Conservation (phyloP, 495 filamentous ascomycete genomes). For the Penicillium coprophilum region DNA sequence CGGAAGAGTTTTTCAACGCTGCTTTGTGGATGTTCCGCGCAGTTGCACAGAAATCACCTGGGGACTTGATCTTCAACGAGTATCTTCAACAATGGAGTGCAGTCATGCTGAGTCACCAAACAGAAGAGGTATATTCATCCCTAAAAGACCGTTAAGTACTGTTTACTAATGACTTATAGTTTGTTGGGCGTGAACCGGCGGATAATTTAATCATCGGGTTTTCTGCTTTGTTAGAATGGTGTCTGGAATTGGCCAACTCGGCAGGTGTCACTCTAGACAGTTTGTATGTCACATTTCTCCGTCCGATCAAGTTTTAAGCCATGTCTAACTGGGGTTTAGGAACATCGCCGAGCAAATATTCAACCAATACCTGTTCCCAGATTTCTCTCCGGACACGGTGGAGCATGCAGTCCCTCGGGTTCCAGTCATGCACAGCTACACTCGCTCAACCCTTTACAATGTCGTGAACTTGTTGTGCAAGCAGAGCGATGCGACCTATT, state of each 20-base stretch:
- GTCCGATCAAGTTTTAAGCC: background rate
- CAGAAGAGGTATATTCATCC: constrained; percentile 43
- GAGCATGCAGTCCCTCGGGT: constrained; percentile 30
- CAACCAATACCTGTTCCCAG: constrained; percentile 68
- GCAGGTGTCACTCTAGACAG: constrained; percentile 47
- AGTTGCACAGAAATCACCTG: constrained; percentile 51
- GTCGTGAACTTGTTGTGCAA: constrained; percentile 61
- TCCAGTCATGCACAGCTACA: constrained; percentile 54
- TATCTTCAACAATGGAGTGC: constrained; percentile 54
- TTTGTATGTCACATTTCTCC: constrained; percentile 26
- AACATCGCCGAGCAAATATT: constrained; percentile 61
- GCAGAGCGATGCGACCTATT: constrained; percentile 50
- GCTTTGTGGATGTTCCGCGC: constrained; percentile 53
- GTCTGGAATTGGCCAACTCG: constrained; percentile 48
- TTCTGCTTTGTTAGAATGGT: constrained; percentile 46
- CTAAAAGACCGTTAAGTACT: too few relatives aligned
- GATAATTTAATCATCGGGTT: constrained; percentile 52
- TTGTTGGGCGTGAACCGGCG: constrained; percentile 51
- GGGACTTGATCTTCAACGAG: constrained; percentile 49
- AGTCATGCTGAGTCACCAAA: constrained; percentile 55
- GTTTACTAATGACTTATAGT: constrained; percentile 27
- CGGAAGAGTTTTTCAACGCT: constrained; percentile 58
- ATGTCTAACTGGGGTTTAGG: constrained; percentile 20
- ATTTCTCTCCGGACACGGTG: constrained; percentile 40
- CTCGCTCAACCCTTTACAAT: constrained; percentile 62